Base-by-base conservation (phyloP, 768 basidiomycete genomes). In the Termitomyces sp. region DNA sequence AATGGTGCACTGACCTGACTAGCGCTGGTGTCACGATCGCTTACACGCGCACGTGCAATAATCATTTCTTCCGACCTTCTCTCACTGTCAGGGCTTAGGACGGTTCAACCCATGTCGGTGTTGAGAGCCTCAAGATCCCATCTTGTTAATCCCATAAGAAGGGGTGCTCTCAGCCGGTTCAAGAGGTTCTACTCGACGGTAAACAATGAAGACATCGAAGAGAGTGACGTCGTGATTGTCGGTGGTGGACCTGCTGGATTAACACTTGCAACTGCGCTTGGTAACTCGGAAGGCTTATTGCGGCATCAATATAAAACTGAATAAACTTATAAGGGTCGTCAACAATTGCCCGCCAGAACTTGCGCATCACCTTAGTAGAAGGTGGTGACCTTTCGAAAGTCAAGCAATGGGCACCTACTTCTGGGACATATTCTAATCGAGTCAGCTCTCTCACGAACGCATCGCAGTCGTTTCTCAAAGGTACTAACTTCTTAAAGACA, bases 211-310 rank as follows among this genome's bases (percentile, higher is more conserved):
- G 18, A 49, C n/a, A 54, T 70, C 27, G 74, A 82, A 58, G 82
- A 90, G 37, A 87, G 82, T 62, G 97, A 98, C 69, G 80, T 98
- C 34, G 91, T 96, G 22, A 91, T 98, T 64, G 92, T 98, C 26
- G 96, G 97, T 18, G 97, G 93, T 27, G 96, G 95, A 2, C 95
- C 93, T 26, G 92, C 84, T 4, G 97, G 97, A 4, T 80, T 99
- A 40, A 90, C 95, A 13, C 75, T 99, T 36, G 95, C 94, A 3
- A 86, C 85, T 67, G 92, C 93, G 34, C 78, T 99, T 7, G 82
- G 95, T 96, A 68, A 59, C 82, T 71, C 18, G 53, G 26, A 48
- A 53, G 59, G 12, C 33, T 53, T 10, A 22, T 20, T 56, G 26
- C 36, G 34, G 24, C n/a, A 24, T 36, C 54, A 49, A 16, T 57